Base-by-base conservation (phyloP, 2,329 filamentous ascomycete genomes). In the Colletotrichum musicola region DNA sequence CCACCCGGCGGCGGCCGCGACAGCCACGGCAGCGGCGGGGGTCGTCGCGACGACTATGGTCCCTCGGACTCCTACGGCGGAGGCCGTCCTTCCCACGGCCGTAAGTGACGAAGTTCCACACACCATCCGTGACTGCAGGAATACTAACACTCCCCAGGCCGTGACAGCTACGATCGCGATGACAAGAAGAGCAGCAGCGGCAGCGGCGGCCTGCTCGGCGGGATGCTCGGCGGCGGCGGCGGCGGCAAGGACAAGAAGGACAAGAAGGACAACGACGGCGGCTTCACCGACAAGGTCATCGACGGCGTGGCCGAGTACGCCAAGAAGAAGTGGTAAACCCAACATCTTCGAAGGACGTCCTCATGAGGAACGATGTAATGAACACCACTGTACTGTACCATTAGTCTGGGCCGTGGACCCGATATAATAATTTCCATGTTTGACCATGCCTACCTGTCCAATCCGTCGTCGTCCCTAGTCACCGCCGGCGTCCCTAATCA, bases 211-310 rank as follows among this genome's bases (percentile, higher is more conserved):
- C 20, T 68, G n/a, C 61, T 64, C 25, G 61, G 65, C 14, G 42
- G 61, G 7, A 42, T 68, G 20, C 38, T 64, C n/a, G 65, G 65
- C 30, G 53, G 64, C 35, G 54, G 64, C 35, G 54, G 62, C 25
- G 18, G 50, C 4, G 56, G 57, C 16, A 66, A 61, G 50, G 56
- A 69, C 20, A 44, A 65, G 27, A 51, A 68, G 49, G 49, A 69
- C 42, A 40, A 67, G n/a, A 56, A 50, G 12, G 27, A 35, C 30
- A 55, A 67, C 16, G 44, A 27, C 30, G 61, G 58, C 16, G 64
- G 64, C 20, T 67, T 69, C 44, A 58, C 63, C 46, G 63, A 68
- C 40, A 69, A 68, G 63, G 16, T 68, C 51, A 69, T 69, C 42
- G 67, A 69, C 6, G 63, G 67, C 13, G 67, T 57, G 14, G 63